Conservation (phyloP, 2,329 filamentous ascomycete genomes). For the Gaeumannomyces sp. region DNA sequence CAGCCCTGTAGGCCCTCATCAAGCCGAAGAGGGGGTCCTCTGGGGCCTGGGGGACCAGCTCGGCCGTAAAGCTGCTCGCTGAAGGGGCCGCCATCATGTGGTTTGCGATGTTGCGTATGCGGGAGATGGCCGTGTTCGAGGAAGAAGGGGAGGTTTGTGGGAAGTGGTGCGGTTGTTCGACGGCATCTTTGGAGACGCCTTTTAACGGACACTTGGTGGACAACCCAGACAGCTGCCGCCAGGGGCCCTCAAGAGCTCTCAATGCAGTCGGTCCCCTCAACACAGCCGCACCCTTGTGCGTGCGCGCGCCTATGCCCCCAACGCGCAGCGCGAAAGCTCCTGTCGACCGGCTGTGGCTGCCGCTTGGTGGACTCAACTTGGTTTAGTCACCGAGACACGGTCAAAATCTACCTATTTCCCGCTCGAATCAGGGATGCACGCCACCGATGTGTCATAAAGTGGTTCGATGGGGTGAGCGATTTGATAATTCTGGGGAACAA, state of each 20-base stretch:
- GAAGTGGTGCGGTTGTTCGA: conserved; percentile 10
- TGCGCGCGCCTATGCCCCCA: too few species aligned
- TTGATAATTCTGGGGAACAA: background rate
- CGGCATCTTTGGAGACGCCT: conserved; percentile 2
- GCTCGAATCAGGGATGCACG: conserved; percentile 6
- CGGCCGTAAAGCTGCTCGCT: conserved; percentile 66
- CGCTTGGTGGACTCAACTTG: background rate
- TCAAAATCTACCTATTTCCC: background rate
- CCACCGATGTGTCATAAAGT: conserved; percentile 6
- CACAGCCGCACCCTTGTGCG: background rate
- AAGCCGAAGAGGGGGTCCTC: conserved; percentile 94
- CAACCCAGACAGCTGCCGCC: too few species aligned
- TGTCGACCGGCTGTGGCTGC: too few species aligned
- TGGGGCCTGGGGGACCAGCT: conserved; percentile 79
- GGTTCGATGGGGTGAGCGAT: background rate
- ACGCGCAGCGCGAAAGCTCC: background rate
- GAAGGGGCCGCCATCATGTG: conserved; percentile 61
- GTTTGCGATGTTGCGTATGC: conserved; percentile 56
- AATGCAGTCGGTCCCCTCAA: background rate
- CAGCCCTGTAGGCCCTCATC: conserved; percentile 79
- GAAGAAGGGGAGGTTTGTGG: conserved; percentile 28
- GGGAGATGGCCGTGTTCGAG: conserved; percentile 40
- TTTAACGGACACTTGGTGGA: background rate
- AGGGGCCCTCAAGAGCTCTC: background rate
- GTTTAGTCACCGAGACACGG: too few species aligned